phyloP scores from a whole-genome alignment of 176 grass and related monocot genomes.

The Chloris gayana region DNA sequence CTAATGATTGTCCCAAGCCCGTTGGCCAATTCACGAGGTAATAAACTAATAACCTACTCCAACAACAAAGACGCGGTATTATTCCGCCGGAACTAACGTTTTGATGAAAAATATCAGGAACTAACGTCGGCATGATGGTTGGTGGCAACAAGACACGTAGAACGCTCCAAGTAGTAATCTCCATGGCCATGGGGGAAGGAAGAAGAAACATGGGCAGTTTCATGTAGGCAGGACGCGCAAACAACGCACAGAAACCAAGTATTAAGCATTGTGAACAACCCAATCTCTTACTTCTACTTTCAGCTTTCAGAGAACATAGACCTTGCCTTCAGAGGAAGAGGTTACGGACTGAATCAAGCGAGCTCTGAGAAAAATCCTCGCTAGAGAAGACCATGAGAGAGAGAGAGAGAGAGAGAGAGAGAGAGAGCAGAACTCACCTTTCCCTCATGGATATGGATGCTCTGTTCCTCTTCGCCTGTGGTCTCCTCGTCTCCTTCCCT shows the following conservation, averaged over 20 bases:
- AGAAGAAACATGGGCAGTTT: not conserved
- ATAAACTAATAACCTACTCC: not conserved
- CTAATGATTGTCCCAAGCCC: not conserved
- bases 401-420: not conserved
- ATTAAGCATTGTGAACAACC: not conserved
- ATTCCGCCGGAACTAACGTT: not conserved
- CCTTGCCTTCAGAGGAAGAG: not conserved
- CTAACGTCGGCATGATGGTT: slow-evolving; percentile 9
- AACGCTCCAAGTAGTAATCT: slow-evolving; percentile 3
- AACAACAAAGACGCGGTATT: not conserved
- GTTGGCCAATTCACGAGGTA: not conserved
- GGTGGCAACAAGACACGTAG: not conserved
- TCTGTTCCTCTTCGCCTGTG: not conserved
- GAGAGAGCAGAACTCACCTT: slow-evolving; percentile 31
- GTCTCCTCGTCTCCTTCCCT: not conserved
- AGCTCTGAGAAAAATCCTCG: not conserved
- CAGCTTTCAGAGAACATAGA: not conserved
- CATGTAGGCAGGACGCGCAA: not conserved
- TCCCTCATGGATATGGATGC: not conserved
- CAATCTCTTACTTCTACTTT: not conserved
- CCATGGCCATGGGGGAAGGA: not conserved
- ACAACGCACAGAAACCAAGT: not conserved
- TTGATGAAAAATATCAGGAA: not conserved
- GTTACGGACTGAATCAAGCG: not conserved
- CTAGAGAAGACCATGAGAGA: not conserved